Evolutionary conservation across 768 basidiomycete species (phyloP), one percentile per base, ranked within the genome.

Genomic region (Stropharia rugosoannulata): DNA sequence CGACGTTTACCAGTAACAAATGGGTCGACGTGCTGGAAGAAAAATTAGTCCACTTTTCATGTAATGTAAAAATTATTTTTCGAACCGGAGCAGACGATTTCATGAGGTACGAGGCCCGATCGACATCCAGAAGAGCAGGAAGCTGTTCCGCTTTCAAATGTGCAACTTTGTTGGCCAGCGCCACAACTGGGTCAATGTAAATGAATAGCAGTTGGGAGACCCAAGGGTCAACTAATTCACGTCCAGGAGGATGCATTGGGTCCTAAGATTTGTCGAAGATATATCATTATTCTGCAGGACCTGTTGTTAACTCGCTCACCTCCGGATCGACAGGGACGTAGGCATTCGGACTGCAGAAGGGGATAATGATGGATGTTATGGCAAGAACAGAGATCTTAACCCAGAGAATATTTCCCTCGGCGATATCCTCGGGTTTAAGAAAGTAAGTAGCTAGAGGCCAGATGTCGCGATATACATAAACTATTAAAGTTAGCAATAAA

Each of bases 81-180:
- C 62, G 18, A 70, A 46, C 60, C 25, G 45, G 25, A 40, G 53
- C 68, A 15, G 60, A 56, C 22, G 39, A 55, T 5, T 19, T 32
- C 13, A 64, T 64, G 5, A 69, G 51, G 59, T 63, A 40, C 13
- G 57, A 56, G 5, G 63, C 53, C 42, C 55, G 45, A 56, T 89
- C 86, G 54, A 81, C 80, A 56, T 86, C 84, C 4, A 81, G 80
- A 69, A 88, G 77, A 1, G 82, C 83, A 11, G 85, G 85, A 45
- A 86, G 70, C 49, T 84, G 64, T 42, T 85, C 81, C 37, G 70
- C 68, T 0, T 76, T 65, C 1, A 84, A 63, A 61, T 80, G 80
- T 7, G 73, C 59, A 19, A 75, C 62, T 10, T 71, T 66, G 55
- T 75, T 73, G 1, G 78, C 81, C 25, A 67, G 61, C 49, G 71